Conservation (phyloP, 1,284 basidiomycete species). For the Trichosporon inkin region DNA sequence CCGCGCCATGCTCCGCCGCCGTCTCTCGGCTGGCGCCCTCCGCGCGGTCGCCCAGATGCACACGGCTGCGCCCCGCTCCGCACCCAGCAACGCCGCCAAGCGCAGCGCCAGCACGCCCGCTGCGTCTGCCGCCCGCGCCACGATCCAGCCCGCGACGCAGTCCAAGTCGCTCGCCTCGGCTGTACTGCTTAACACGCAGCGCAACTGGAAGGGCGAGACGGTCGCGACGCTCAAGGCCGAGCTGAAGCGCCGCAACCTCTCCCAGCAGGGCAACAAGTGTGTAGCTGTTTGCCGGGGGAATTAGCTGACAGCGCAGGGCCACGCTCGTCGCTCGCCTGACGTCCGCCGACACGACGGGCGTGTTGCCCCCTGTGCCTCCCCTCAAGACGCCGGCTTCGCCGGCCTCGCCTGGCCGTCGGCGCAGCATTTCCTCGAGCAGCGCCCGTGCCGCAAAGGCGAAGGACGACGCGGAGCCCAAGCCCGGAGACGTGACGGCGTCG, state of each 20-base stretch:
- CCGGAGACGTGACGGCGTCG: conserved; percentile 12
- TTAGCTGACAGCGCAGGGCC: conserved; percentile 26
- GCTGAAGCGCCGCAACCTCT: conserved; percentile 62
- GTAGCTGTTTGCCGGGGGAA: conserved; percentile 8
- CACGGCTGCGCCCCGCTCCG: neutral
- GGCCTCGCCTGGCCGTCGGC: conserved; percentile 8
- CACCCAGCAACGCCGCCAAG: neutral
- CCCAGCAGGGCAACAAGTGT: conserved; percentile 56
- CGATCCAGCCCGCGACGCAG: conserved; percentile 23
- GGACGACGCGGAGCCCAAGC: conserved; percentile 23
- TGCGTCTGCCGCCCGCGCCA: conserved; percentile 17
- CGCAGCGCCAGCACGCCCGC: conserved; percentile 19
- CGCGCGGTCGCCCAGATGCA: conserved; percentile 27
- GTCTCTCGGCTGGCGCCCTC: conserved; percentile 41
- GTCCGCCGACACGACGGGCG: conserved; percentile 37
- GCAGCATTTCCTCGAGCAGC: conserved; percentile 23
- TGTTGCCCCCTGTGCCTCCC: conserved; percentile 38
- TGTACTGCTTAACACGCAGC: conserved; percentile 62
- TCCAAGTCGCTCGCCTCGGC: conserved; percentile 58
- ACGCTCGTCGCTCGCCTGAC: conserved; percentile 36
- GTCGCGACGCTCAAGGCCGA: conserved; percentile 62
- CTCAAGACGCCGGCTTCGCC: conserved; percentile 14
- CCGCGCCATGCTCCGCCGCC: conserved; percentile 43
- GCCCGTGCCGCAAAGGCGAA: conserved; percentile 27
- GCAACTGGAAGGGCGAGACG: conserved; percentile 58